phyloP scores from a whole-genome alignment of 257 asterid genomes.

The Lithospermum erythrorhizon region DNA sequence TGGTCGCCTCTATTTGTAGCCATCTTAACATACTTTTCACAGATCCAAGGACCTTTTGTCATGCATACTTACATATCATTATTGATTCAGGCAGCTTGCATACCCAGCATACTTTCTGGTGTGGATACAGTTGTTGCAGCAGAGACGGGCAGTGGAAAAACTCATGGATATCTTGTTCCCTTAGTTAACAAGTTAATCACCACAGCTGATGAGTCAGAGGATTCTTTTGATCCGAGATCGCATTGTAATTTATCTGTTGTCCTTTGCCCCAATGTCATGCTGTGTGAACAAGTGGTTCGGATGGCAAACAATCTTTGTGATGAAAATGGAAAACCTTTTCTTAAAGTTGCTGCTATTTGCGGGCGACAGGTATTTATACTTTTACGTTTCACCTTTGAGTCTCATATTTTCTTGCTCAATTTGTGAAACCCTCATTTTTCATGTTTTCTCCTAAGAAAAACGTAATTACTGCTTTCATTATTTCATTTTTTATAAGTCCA shows the following conservation, averaged over 20 bases:
- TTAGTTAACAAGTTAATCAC: constrained; percentile 54
- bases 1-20: no score
- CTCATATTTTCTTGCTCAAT: no score
- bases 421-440: no score
- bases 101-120: constrained; percentile 73
- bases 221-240: constrained; percentile 17
- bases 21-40: background rate
- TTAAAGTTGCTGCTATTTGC: constrained; percentile 63
- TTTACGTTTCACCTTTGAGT: background rate
- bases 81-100: constrained; percentile 61
- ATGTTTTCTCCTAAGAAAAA: no score
- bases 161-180: constrained; percentile 89
- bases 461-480: no score
- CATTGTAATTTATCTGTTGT: constrained; percentile 46
- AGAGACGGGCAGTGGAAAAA: constrained; percentile 97
- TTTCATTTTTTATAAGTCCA: background rate
- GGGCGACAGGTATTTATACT: constrained; percentile 68
- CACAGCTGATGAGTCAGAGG: constrained; percentile 23
- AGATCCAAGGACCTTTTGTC: constrained; percentile 1
- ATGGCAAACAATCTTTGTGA: constrained; percentile 72
- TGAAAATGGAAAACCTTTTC: constrained; percentile 51
- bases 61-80: constrained; percentile 16
- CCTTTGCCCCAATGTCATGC: constrained; percentile 90
- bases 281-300: constrained; percentile 93
- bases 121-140: constrained; percentile 90